A percentile compares a stretch with the other conserved stretches of the same genome.
Evolutionary conservation across 768 basidiomycete species (phyloP).

Genomic region (Amanita muscaria): DNA sequence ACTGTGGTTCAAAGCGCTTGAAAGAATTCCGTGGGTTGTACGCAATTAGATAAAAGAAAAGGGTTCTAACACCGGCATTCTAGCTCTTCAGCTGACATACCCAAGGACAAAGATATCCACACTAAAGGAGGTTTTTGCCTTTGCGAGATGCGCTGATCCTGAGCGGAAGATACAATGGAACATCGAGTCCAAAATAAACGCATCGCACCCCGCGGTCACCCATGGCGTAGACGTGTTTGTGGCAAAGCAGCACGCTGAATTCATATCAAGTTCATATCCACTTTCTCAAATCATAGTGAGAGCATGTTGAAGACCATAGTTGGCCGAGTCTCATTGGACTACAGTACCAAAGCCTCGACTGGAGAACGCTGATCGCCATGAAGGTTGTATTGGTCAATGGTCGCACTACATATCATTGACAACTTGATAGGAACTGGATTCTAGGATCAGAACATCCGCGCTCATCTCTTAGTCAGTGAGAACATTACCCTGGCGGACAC

Average conservation of each 20-base stretch:
- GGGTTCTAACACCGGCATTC: neutral
- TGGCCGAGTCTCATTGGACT: neutral
- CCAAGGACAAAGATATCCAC: conserved; percentile 68
- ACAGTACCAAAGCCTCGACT: conserved; percentile 77
- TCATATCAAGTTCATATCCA: conserved; percentile 49
- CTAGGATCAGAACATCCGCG: conserved; percentile 49
- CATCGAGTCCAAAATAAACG: conserved; percentile 71
- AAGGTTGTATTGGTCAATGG: conserved; percentile 38
- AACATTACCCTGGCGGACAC: neutral
- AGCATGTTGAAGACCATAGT: neutral
- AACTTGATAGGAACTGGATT: conserved; percentile 38
- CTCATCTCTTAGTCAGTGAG: conserved; percentile 51
- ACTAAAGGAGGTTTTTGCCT: conserved; percentile 64
- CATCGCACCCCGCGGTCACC: conserved; percentile 42
- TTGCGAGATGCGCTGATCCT: conserved; percentile 66
- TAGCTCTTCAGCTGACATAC: conserved; percentile 60
- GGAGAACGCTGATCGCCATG: conserved; percentile 69
- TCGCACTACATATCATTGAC: neutral
- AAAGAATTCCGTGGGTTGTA: conserved; percentile 43
- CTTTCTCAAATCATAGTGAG: conserved; percentile 52
- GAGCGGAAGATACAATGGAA: conserved; percentile 58
- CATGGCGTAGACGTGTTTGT: conserved; percentile 52
- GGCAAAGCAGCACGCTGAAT: conserved; percentile 46
- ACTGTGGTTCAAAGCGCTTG: conserved; percentile 67
- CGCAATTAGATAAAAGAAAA: neutral